Conservation (phyloP, 2,329 filamentous ascomycete species). For the Talaromyces sp. region DNA sequence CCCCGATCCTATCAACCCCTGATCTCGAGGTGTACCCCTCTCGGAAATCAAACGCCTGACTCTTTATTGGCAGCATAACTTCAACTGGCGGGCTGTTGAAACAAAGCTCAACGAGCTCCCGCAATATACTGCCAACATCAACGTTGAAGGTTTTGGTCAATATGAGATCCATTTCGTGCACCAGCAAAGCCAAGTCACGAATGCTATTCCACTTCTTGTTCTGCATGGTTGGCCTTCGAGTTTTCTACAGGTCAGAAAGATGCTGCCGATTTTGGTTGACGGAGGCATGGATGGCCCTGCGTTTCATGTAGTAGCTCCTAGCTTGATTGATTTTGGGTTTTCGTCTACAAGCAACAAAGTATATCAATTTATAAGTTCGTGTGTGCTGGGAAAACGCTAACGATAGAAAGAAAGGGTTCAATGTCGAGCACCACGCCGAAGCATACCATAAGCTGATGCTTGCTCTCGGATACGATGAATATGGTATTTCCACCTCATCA, state of each 20-base stretch:
- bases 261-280: slow-evolving; percentile 1
- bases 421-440: slow-evolving; percentile 1
- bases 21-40: not conserved
- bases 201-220: slow-evolving; percentile 4
- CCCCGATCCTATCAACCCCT: not conserved
- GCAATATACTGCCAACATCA: not conserved
- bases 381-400: not conserved
- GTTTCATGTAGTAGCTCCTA: slow-evolving; percentile 1
- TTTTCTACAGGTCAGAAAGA: not conserved
- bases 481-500: not conserved
- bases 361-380: not conserved
- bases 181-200: not conserved
- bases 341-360: slow-evolving; percentile 2
- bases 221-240: slow-evolving; percentile 8
- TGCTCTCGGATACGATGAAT: slow-evolving; percentile 1
- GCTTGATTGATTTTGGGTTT: slow-evolving; percentile 5
- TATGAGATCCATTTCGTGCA: slow-evolving; percentile 3
- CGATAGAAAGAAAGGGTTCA: not conserved
- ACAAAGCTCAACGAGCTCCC: slow-evolving; percentile 1
- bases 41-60: slow-evolving; percentile 2
- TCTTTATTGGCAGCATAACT: not conserved
- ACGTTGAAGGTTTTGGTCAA: not conserved
- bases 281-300: not conserved
- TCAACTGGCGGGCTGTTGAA: slow-evolving; percentile 2
- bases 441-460: slow-evolving; percentile 6